Evolutionary conservation across 352 stramenopile species (phyloP), one percentile per base, ranked within the genome.

Genomic region (Globisporangium cystogenes): DNA sequence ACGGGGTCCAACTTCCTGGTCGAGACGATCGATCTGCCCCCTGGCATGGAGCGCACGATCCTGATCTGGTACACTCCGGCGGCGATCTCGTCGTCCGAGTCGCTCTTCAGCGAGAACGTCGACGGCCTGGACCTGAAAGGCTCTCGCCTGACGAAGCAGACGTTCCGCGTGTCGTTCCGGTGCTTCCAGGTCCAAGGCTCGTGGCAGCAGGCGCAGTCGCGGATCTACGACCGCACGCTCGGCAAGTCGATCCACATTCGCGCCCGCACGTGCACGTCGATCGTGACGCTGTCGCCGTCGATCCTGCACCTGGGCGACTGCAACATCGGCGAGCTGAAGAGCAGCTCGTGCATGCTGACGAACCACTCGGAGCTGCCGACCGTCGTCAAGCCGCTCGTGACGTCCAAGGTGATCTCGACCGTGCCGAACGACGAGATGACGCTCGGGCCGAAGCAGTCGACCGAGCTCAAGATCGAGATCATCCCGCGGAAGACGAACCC

Each of bases 311-410:
- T 96, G 15, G 86, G 86, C 8, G 86, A 94, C 56, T 96, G 86
- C 65, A 94, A 96, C 27, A 96, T 96, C 62, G 86, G 86, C 35
- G 86, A 96, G 47, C 51, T 95, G 18, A 94, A 92, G 55, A 90
- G 78, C 60, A 93, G 80, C 46, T 80, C 81, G 29, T 93, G 82
- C 37, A 88, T 93, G 61, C 41, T 96, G 48, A 94, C 82, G n/a
- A 96, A 96, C 42, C 84, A 95, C 55, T 94, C 86, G 33, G 86
- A 96, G 49, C 60, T 96, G 6, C 84, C 86, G 23, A 95, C 86
- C 8, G 75, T 91, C 26, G 79, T 96, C 21, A 92, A 92, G 45
- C 84, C 86, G 6, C 62, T 93, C 41, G 86, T 96, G 48, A 93
- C 82, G 26, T 94, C 83, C 10, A 94, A 95, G 62, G 86, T 96